A percentile compares a stretch with the other conserved stretches of the same genome.
Conservation (phyloP, 352 stramenopile genomes). For the Phytophthora sansomeana region DNA sequence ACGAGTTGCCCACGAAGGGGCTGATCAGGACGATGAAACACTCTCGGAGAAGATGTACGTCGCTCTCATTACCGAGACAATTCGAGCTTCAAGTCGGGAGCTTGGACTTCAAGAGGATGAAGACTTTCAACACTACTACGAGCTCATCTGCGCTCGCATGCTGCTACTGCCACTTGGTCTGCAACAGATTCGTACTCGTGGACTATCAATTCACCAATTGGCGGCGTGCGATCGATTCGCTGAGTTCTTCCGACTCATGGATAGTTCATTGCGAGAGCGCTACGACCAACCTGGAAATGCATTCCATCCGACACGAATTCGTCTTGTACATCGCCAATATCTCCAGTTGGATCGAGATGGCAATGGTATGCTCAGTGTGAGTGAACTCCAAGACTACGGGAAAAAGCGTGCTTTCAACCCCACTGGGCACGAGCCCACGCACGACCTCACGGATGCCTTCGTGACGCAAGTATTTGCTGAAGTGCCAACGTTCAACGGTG, state of each 20-base stretch:
- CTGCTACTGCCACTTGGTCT: conserved; percentile 62
- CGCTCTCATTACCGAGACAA: conserved; percentile 36
- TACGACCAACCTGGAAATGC: conserved; percentile 46
- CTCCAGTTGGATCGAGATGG: conserved; percentile 69
- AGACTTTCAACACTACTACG: conserved; percentile 65
- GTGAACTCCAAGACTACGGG: conserved; percentile 60
- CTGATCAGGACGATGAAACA: conserved; percentile 17
- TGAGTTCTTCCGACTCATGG: conserved; percentile 54
- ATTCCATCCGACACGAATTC: conserved; percentile 44
- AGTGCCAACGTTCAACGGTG: conserved; percentile 52
- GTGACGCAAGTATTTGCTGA: conserved; percentile 65
- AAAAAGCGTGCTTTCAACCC: conserved; percentile 79
- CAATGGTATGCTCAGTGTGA: conserved; percentile 62
- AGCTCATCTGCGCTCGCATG: conserved; percentile 65
- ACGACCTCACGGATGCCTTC: conserved; percentile 68
- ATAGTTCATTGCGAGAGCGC: conserved; percentile 35
- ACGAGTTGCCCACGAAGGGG: conserved; percentile 10
- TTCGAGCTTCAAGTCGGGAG: conserved; percentile 24
- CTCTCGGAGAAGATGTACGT: conserved; percentile 45
- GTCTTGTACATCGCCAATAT: conserved; percentile 65
- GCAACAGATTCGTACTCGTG: conserved; percentile 26
- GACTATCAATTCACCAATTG: conserved; percentile 41
- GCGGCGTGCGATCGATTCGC: conserved; percentile 43
- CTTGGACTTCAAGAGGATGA: conserved; percentile 41
- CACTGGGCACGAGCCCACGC: conserved; percentile 43